Conservation (phyloP, 2,329 filamentous ascomycete species). For the Ophidiomyces ophidiicola region DNA sequence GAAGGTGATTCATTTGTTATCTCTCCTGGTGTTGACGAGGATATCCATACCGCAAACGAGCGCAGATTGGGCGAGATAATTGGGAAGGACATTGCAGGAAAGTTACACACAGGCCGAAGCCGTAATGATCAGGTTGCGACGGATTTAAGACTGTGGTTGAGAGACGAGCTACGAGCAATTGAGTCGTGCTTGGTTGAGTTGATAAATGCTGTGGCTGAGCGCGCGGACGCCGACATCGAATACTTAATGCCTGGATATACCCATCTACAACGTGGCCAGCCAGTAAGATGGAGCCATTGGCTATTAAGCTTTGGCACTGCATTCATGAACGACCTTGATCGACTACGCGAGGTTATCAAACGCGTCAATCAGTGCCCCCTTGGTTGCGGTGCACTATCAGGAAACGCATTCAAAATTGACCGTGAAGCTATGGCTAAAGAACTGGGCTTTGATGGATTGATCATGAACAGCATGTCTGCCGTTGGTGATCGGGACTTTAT, state of each 20-base stretch:
- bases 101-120: conserved; percentile 78
- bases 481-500: conserved; percentile 73
- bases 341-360: conserved; percentile 58
- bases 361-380: conserved; percentile 63
- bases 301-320: conserved; percentile 61
- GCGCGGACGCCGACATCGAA: conserved; percentile 64
- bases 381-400: conserved; percentile 64
- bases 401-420: conserved; percentile 72
- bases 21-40: conserved; percentile 21
- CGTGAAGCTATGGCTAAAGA: conserved; percentile 67
- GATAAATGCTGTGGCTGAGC: conserved; percentile 53
- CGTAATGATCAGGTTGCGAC: conserved; percentile 84
- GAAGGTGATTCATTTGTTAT: conserved; percentile 20
- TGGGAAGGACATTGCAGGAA: conserved; percentile 71
- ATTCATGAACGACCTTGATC: conserved; percentile 63
- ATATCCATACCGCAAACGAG: conserved; percentile 20
- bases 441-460: conserved; percentile 62
- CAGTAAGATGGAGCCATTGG: conserved; percentile 73
- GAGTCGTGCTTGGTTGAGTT: conserved; percentile 57
- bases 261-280: conserved; percentile 53
- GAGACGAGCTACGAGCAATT: conserved; percentile 58
- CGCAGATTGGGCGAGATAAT: conserved; percentile 70
- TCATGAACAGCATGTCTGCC: conserved; percentile 65
- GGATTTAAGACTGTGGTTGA: conserved; percentile 81
- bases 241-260: conserved; percentile 80